Evolutionary conservation across 2,329 filamentous ascomycete species (phyloP), one percentile per base, ranked within the genome.

Genomic region (Talaromyces sp.): DNA sequence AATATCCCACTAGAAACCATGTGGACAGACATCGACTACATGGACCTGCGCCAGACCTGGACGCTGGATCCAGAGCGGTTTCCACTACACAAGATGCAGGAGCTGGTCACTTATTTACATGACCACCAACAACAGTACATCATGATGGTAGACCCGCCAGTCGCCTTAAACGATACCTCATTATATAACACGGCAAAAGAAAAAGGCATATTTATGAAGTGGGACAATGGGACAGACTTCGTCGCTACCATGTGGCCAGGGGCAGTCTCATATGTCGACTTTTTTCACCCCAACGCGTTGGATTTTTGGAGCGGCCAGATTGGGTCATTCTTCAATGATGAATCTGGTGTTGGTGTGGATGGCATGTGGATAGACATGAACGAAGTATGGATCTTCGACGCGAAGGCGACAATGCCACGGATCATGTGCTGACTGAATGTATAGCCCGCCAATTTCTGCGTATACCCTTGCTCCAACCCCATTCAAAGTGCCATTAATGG

Each of bases 301-400:
- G 68, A 75, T 1, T 94, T 86, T 72, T 93, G 90, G 90, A 85
- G 85, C 63, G 79, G 80, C 3, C 83, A 92, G 69, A 88, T 93
- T 65, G 72, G 69, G 0, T 72, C 69, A 0, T 90, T 90, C 75
- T 92, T 92, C 74, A 73, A 81, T 63, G 73, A 82, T 0, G 77
- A 85, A 0, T 80, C 75, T 1, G 90, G 89, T 29, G 80, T 93
- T 14, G 84, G 92, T 64, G 88, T 93, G 52, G 90, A 93, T 63
- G 90, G 83, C 1, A 77, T 93, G 2, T 92, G 89, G 87, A 90
- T 90, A 65, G 88, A 91, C 66, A 85, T 88, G 83, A 86, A 85
- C 62, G 83, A 86, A 66, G 80, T 58, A 52, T 51, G 51, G 32
- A 12, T 14, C 43, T 2, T 21, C n/a, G 3, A 8, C 14, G 14